Percentiles rank a stretch among this genome's conserved stretches.
phyloP scores from a whole-genome alignment of 805 yeast species.

The Blastobotrys terrestris region DNA sequence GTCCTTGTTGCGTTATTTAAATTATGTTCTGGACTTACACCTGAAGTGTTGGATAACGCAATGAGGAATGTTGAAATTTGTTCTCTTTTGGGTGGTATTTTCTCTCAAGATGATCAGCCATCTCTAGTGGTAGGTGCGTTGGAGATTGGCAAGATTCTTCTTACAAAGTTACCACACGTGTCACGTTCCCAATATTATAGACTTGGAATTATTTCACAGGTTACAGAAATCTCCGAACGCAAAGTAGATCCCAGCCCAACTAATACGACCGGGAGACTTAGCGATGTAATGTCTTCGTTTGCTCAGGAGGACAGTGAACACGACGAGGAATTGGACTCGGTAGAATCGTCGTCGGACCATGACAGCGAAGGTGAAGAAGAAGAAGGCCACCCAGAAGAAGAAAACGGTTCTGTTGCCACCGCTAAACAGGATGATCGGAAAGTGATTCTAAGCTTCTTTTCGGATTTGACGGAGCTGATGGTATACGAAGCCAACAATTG shows the following conservation, averaged over 20 bases:
- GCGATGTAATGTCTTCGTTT: background rate
- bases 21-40: conserved; percentile 39
- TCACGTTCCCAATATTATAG: conserved; percentile 51
- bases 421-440: background rate
- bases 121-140: conserved; percentile 47
- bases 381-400: conserved; percentile 22
- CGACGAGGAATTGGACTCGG: background rate
- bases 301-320: background rate
- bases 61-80: conserved; percentile 25
- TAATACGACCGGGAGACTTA: background rate
- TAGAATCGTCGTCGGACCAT: conserved; percentile 10
- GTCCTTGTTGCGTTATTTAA: conserved; percentile 50
- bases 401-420: conserved; percentile 12
- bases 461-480: conserved; percentile 10
- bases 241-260: background rate
- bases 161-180: conserved; percentile 38
- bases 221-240: conserved; percentile 23
- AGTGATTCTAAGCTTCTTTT: conserved; percentile 6
- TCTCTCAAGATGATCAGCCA: conserved; percentile 26
- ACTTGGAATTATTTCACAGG: conserved; percentile 65
- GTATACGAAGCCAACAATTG: conserved; percentile 8
- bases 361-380: conserved; percentile 23
- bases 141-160: conserved; percentile 40
- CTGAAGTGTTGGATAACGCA: conserved; percentile 16
- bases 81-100: conserved; percentile 25